Base-by-base conservation (phyloP, 495 filamentous ascomycete genomes). In the Choiromyces venosus region DNA sequence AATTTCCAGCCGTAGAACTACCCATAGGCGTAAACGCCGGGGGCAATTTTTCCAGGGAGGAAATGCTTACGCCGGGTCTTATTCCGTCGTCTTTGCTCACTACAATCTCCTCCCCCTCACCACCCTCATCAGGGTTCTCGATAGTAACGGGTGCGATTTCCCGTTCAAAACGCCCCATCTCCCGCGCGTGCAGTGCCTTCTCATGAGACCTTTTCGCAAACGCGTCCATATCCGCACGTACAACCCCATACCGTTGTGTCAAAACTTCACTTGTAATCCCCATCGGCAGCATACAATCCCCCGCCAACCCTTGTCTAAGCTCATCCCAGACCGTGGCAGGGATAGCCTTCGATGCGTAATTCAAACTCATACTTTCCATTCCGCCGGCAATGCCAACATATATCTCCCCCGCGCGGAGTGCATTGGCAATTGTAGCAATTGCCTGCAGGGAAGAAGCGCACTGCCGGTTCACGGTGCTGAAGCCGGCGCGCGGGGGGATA, bases 221-320 rank as follows among this genome's bases (percentile, higher is more conserved):
- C 7, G 84, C 89, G 81, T 97, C 94, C 84, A 96, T 93, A 73
- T 94, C 93, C 6, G 82, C 85, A 29, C 94, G 82, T 14, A 82
- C 84, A n/a, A 97, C 86, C 7, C 88, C 88, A 76, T 96, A 94
- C 67, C 93, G 84, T 74, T 84, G 83, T 0, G 93, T 92, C 14
- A 97, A 93, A 77, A 97, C 97, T 86, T 97, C 94, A 36, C 88
- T 88, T n/a, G 94, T 97, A 64, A 94, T 79, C 0, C 94, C 93
- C 94, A 97, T 97, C 71, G 89, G 88, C 75, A 66, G 10, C 33
- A 97, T 89, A 78, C 93, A 96, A 80, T 96, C 93, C 82, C 91
- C 85, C 9, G 88, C 88, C 10, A 81, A 80, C 1, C 85, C 88
- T 3, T 91, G 86, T 77, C 85, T 88, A 71, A 97, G 82, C 65